Evolutionary conservation across 768 basidiomycete genomes (phyloP).

Genomic region (Imleria badia): DNA sequence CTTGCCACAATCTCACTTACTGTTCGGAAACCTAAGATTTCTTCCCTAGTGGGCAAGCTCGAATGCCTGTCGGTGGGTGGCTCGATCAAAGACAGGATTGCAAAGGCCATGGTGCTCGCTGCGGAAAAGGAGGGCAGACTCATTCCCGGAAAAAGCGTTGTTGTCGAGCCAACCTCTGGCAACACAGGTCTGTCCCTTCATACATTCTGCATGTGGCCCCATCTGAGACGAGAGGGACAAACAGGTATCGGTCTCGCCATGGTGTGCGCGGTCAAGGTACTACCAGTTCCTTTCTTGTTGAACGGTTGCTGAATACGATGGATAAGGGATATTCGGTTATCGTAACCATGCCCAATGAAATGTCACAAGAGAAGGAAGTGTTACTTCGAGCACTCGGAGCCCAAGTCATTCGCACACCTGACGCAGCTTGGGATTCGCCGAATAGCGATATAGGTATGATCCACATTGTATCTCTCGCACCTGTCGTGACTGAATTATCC

Average conservation of each 20-base stretch:
- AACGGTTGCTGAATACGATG: slow-evolving; percentile 69
- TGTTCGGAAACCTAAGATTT: neutral
- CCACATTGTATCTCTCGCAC: slow-evolving; percentile 28
- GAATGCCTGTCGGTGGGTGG: slow-evolving; percentile 92
- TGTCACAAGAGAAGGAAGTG: slow-evolving; percentile 95
- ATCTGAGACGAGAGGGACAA: neutral
- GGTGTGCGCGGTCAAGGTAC: slow-evolving; percentile 91
- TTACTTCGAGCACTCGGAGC: slow-evolving; percentile 89
- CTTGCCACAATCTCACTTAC: neutral
- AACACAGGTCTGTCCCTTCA: slow-evolving; percentile 72
- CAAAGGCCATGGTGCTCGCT: slow-evolving; percentile 94
- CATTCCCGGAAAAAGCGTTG: slow-evolving; percentile 82
- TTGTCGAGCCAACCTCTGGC: slow-evolving; percentile 94
- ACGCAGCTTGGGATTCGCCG: slow-evolving; percentile 84
- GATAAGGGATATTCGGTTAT: slow-evolving; percentile 91
- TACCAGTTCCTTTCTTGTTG: slow-evolving; percentile 4
- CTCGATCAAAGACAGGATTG: slow-evolving; percentile 94
- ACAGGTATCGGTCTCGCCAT: slow-evolving; percentile 91
- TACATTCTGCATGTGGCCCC: neutral
- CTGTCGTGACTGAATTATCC: slow-evolving; percentile 85
- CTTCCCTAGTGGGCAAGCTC: slow-evolving; percentile 71
- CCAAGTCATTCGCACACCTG: slow-evolving; percentile 92
- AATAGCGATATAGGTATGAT: slow-evolving; percentile 89
- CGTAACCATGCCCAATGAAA: slow-evolving; percentile 91
- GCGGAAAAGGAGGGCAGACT: slow-evolving; percentile 88